Evolutionary conservation across 768 basidiomycete genomes (phyloP).

Genomic region (Lentinula boryana): DNA sequence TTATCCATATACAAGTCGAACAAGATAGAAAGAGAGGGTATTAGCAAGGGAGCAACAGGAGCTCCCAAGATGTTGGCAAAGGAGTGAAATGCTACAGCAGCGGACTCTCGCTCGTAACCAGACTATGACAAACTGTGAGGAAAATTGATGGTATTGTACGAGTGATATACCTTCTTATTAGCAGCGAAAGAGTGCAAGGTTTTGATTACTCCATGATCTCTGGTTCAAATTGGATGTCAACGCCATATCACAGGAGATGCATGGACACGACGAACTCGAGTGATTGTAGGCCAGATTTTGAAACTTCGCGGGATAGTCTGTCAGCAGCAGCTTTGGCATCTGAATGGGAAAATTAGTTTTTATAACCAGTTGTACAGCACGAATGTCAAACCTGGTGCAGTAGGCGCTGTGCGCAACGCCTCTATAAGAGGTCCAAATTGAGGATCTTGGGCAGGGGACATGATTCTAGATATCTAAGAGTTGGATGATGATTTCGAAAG

Average conservation of each 20-base stretch:
- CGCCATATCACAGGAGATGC: background rate
- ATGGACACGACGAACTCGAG: constrained; percentile 39
- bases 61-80: constrained; percentile 66
- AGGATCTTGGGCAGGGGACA: constrained; percentile 34
- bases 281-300: constrained; percentile 54
- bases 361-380: background rate
- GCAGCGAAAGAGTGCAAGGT: constrained; percentile 64
- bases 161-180: constrained; percentile 53
- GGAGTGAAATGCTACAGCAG: constrained; percentile 75
- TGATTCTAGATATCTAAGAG: constrained; percentile 19
- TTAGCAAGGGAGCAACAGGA: constrained; percentile 63
- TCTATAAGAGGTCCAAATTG: constrained; percentile 45
- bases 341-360: constrained; percentile 20
- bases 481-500: constrained; percentile 8
- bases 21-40: constrained; percentile 70
- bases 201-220: constrained; percentile 56
- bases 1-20: constrained; percentile 91
- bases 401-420: constrained; percentile 50
- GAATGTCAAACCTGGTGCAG: constrained; percentile 45
- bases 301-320: constrained; percentile 67
- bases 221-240: constrained; percentile 18
- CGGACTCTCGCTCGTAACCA: constrained; percentile 84
- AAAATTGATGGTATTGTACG: background rate
- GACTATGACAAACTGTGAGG: constrained; percentile 27
- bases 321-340: constrained; percentile 85